Base-by-base conservation (phyloP, 441 rosid species). In the Mallotus repandus region DNA sequence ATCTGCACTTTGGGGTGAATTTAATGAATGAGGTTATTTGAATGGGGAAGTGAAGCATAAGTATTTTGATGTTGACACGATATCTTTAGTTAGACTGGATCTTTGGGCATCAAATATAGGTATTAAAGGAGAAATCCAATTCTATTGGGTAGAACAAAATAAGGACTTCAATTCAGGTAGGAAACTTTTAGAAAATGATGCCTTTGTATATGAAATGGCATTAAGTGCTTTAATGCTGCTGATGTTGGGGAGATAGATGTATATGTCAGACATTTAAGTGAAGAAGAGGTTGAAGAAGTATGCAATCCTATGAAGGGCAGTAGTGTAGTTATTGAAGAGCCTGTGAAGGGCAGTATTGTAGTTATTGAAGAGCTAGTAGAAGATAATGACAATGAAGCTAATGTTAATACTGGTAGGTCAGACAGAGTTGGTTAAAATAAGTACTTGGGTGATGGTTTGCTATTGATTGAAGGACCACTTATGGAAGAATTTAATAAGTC, bases 51-150 rank as follows among this genome's bases (percentile, higher is more conserved):
- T 52, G 14, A 19, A 14, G 1, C 7, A 13, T 14, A 52, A 52
- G 18, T 4, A 14, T 1, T 52, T 52, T 52, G 55, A 52, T 0
- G 5, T 52, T 1, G 55, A 14, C 14, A 52, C 4, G 0, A 13
- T 52, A 3, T 15, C 16, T 12, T 52, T 52, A 0, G 55, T 14
- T 52, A 52, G n/a, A 52, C 2, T 52, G 0, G 16, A 52, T 52
- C 4, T 52, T 4, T 52, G 55, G 55, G 55, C 2, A 14, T 2
- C 2, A 18, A 52, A 16, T 52, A 25, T 52, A 52, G 16, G 55
- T 0, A 1, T 10, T 14, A 0, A 12, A 1, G 18, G 18, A 1
- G 0, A 5, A 1, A 0, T 52, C 7, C 12, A 14, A 15, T 14
- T 14, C 5, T 52, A 14, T 12, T 52, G 4, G 55, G 14, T 1